These are phyloP conservation scores for Saturnispora sanitii DNA, from an alignment of 805 yeast genomes.

Conservation along the genomic window DNA sequence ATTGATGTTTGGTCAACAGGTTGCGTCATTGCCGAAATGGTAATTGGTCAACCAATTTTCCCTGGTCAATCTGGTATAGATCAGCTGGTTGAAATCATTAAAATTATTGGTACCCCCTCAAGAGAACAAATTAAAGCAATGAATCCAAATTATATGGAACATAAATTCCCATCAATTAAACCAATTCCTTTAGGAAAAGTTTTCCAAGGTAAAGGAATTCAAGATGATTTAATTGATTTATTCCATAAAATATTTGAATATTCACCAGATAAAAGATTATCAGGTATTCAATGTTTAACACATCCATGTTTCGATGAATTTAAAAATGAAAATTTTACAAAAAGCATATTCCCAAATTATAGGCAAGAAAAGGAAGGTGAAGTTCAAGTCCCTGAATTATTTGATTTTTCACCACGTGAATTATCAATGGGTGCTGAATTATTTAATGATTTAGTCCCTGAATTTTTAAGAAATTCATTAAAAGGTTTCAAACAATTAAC, in stretches of 20 bases:
- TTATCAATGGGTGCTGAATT: conserved; percentile 35
- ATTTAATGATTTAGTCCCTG: conserved; percentile 34
- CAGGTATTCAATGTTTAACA: conserved; percentile 44
- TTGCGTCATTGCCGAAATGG: conserved; percentile 95
- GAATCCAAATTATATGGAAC: conserved; percentile 97
- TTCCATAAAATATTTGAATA: conserved; percentile 51
- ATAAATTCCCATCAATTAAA: conserved; percentile 80
- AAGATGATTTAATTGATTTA: conserved; percentile 45
- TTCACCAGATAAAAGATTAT: conserved; percentile 56
- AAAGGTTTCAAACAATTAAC: conserved; percentile 33
- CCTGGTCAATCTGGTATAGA: conserved; percentile 98
- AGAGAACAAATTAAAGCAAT: conserved; percentile 84
- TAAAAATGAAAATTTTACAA: conserved; percentile 22
- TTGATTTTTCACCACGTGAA: conserved; percentile 45
- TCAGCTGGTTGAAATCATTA: conserved; percentile 92
- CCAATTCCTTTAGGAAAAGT: conserved; percentile 65
- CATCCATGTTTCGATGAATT: conserved; percentile 49
- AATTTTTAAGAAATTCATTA: conserved; percentile 27
- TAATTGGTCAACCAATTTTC: conserved; percentile 91
- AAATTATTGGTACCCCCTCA: conserved; percentile 91
- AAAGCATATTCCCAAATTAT: conserved; percentile 24
- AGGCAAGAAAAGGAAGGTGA: conserved; percentile 26
- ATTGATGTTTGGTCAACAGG: conserved; percentile 98
- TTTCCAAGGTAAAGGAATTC: conserved; percentile 50
- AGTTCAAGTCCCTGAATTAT: conserved; percentile 34